These are phyloP conservation scores for Phaffia rhodozyma DNA, from an alignment of 1,284 basidiomycete genomes.

Conservation along the genomic window DNA sequence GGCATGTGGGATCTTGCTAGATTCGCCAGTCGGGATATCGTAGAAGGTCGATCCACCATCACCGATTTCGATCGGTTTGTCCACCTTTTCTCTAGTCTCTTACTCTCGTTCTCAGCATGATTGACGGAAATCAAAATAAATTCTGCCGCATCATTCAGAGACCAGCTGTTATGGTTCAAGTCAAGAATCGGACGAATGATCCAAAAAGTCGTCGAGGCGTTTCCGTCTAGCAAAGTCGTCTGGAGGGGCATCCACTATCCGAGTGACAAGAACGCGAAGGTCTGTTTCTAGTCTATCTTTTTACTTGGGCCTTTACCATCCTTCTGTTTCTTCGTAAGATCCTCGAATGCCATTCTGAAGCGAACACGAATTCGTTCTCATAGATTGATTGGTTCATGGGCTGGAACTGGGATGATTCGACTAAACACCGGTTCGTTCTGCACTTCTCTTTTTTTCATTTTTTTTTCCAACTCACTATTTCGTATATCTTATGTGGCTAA, in stretches of 20 bases:
- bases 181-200: neutral
- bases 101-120: neutral
- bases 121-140: too few relatives aligned
- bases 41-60: conserved; percentile 7
- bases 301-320: neutral
- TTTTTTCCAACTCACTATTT: too few relatives aligned
- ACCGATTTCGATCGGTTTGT: neutral
- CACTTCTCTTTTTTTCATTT: neutral
- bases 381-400: conserved; percentile 18
- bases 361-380: too few relatives aligned
- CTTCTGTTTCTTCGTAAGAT: too few relatives aligned
- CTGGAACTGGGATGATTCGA: conserved; percentile 11
- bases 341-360: neutral
- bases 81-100: neutral
- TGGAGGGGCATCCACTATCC: conserved; percentile 17
- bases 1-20: conserved; percentile 19
- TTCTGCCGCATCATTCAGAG: neutral
- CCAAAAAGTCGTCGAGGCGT: neutral
- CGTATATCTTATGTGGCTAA: too few relatives aligned
- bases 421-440: neutral
- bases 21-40: conserved; percentile 15
- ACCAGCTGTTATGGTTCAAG: conserved; percentile 1
- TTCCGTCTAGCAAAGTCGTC: conserved; percentile 13
- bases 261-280: conserved; percentile 17
- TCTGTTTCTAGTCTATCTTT: neutral